phyloP scores from a whole-genome alignment of 768 basidiomycete species.

The Boletus sp. region DNA sequence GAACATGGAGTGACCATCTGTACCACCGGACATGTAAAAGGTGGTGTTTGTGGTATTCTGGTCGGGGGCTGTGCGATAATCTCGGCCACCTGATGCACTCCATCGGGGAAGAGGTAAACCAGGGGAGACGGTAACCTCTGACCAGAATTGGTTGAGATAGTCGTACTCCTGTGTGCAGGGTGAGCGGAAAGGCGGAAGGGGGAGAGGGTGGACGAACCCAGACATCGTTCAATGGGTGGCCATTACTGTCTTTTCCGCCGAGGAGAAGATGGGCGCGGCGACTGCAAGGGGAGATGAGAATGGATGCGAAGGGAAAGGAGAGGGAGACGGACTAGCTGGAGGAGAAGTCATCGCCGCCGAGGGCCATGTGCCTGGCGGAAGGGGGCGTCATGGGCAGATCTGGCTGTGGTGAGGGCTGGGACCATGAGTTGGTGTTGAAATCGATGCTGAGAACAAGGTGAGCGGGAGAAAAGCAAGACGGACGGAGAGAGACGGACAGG shows the following conservation, averaged over 20 bases:
- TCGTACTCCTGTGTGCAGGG: slow-evolving; percentile 62
- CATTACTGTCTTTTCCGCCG: slow-evolving; percentile 62
- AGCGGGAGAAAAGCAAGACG: background rate
- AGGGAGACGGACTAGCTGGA: slow-evolving; percentile 70
- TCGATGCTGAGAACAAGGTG: slow-evolving; percentile 48
- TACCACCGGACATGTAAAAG: slow-evolving; percentile 74
- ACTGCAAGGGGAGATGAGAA: slow-evolving; percentile 38
- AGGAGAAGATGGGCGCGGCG: slow-evolving; percentile 73
- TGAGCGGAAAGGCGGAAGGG: slow-evolving; percentile 4
- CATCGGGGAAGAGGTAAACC: slow-evolving; percentile 62
- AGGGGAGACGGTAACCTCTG: slow-evolving; percentile 49
- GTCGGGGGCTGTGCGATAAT: slow-evolving; percentile 42
- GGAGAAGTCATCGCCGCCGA: slow-evolving; percentile 69
- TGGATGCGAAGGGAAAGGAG: slow-evolving; percentile 10
- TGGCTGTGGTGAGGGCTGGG: slow-evolving; percentile 49
- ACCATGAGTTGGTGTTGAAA: slow-evolving; percentile 61
- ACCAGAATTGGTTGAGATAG: slow-evolving; percentile 76
- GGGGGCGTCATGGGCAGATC: slow-evolving; percentile 49
- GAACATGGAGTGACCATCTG: slow-evolving; percentile 42
- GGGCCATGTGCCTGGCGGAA: slow-evolving; percentile 60
- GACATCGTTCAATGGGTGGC: slow-evolving; percentile 58
- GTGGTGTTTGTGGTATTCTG: slow-evolving; percentile 55
- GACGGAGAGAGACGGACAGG: slow-evolving; percentile 45
- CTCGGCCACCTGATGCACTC: slow-evolving; percentile 75
- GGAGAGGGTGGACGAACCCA: slow-evolving; percentile 54